These are phyloP conservation scores for Arachnomyces sp. DNA, from an alignment of 2,329 filamentous ascomycete species.

Conservation along the genomic window DNA sequence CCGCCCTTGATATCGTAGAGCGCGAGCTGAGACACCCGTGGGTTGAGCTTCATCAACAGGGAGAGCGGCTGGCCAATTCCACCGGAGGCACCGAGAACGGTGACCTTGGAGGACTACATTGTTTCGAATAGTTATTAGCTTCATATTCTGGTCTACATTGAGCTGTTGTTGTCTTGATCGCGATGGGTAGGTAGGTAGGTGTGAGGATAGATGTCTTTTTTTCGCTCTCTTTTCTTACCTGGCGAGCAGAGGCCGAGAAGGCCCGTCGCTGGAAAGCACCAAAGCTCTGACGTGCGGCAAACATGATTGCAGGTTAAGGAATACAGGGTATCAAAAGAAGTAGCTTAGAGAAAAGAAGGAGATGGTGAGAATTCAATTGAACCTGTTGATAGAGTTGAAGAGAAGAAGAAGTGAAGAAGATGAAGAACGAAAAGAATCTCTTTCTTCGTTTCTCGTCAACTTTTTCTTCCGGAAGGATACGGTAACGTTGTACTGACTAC, in stretches of 20 bases:
- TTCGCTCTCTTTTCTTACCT: constrained; percentile 48
- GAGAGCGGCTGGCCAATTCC: constrained; percentile 98
- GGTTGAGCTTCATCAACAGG: constrained; percentile 97
- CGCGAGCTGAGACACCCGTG: constrained; percentile 82
- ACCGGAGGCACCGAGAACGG: constrained; percentile 91
- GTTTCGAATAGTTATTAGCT: not conserved
- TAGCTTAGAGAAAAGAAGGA: not conserved
- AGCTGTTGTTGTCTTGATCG: constrained; percentile 1
- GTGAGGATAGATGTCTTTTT: constrained; percentile 11
- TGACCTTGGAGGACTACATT: constrained; percentile 83
- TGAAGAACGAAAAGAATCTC: constrained; percentile 3
- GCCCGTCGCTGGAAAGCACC: constrained; percentile 62
- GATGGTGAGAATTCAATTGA: not conserved
- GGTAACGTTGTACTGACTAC: no score
- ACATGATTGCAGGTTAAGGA: constrained; percentile 51
- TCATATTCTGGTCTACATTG: not conserved
- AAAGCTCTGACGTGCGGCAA: constrained; percentile 54
- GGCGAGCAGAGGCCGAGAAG: constrained; percentile 70
- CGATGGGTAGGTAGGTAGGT: constrained; percentile 1
- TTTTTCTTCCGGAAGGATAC: no score
- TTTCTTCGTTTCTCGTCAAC: no score
- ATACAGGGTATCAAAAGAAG: constrained; percentile 6
- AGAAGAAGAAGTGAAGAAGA: constrained; percentile 9
- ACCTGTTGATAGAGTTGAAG: constrained; percentile 1
- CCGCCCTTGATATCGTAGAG: constrained; percentile 96